Conservation (phyloP, 1,139 yeast genomes). For the Lodderomyces pseudojiufengensis region DNA sequence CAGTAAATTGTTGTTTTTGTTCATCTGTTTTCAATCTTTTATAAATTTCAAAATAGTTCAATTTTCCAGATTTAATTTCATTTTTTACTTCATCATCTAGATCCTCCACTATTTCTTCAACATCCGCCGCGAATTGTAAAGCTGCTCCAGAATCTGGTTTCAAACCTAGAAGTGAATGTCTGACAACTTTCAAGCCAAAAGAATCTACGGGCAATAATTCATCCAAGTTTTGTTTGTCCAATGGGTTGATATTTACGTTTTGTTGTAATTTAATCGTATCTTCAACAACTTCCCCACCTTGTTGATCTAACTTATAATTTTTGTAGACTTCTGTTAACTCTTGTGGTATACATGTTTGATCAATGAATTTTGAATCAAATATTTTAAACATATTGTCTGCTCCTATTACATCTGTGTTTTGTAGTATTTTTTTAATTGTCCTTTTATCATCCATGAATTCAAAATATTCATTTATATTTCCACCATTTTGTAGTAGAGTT, state of each 20-base stretch:
- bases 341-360: constrained; percentile 30
- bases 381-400: constrained; percentile 52
- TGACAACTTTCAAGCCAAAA: constrained; percentile 73
- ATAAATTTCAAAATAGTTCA: constrained; percentile 65
- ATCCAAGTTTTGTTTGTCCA: constrained; percentile 48
- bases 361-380: constrained; percentile 24
- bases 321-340: constrained; percentile 32
- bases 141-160: constrained; percentile 16
- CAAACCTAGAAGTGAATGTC: constrained; percentile 74
- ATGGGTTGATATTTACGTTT: constrained; percentile 27
- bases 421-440: constrained; percentile 39
- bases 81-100: constrained; percentile 25
- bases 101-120: constrained; percentile 34
- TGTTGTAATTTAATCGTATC: constrained; percentile 25
- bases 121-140: constrained; percentile 15
- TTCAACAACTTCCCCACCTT: constrained; percentile 14
- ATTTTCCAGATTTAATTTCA: constrained; percentile 8
- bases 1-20: constrained; percentile 57
- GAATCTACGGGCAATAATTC: constrained; percentile 69
- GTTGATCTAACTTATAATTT: constrained; percentile 14
- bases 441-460: constrained; percentile 4
- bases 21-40: constrained; percentile 46
- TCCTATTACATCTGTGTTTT: constrained; percentile 68
- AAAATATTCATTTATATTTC: constrained; percentile 5
- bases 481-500: constrained; percentile 13